Conservation (phyloP, 257 asterid species). For the Solanum peruvianum region DNA sequence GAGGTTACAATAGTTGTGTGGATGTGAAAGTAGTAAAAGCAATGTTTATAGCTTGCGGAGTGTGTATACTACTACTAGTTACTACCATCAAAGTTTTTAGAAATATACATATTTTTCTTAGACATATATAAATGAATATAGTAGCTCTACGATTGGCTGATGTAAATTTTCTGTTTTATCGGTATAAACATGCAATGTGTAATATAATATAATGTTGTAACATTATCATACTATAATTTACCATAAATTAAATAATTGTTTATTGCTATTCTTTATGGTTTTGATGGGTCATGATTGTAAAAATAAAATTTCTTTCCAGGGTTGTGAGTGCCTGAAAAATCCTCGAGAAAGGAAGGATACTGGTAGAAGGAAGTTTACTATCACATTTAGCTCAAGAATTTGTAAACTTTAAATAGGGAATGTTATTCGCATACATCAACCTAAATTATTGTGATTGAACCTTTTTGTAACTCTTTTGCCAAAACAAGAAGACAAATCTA, state of each 20-base stretch:
- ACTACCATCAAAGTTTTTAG: background rate
- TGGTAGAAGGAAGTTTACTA: slow-evolving; percentile 26
- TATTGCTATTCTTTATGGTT: background rate
- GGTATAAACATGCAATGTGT: too few species aligned
- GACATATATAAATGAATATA: background rate
- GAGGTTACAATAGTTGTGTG: background rate
- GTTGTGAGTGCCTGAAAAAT: slow-evolving; percentile 14
- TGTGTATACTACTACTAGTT: background rate
- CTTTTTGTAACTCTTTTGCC: background rate
- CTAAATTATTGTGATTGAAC: background rate
- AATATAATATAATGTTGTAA: too few species aligned
- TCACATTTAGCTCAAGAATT: slow-evolving; percentile 61
- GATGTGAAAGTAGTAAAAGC: background rate
- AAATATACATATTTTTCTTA: background rate
- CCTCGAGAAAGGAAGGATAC: slow-evolving; percentile 12
- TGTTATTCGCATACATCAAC: slow-evolving; percentile 32
- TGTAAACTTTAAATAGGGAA: slow-evolving; percentile 66
- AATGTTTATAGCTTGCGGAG: background rate
- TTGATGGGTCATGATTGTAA: background rate
- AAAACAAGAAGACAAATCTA: background rate
- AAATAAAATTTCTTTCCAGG: slow-evolving; percentile 23
- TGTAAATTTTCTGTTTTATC: background rate
- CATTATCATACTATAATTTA: too few species aligned
- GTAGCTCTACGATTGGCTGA: background rate
- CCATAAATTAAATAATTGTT: background rate